Percentiles rank a stretch among this genome's conserved stretches.
Conservation (phyloP, 2,329 filamentous ascomycete genomes). For the Aspergillus melleus region DNA sequence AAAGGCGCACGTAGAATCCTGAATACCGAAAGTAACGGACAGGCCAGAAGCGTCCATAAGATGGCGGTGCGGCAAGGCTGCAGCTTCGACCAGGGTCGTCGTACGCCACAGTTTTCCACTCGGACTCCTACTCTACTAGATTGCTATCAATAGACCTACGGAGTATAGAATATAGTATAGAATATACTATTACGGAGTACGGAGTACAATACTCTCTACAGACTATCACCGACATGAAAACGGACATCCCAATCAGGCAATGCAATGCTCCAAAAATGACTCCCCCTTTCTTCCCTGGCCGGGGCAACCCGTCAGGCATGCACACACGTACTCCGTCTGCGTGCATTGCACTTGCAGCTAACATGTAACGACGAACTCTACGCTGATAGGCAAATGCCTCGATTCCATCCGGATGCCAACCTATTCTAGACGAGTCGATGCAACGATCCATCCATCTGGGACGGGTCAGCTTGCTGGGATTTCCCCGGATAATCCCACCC, state of each 20-base stretch:
- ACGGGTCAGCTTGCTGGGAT: neutral
- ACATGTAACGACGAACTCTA: neutral
- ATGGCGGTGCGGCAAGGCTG: constrained; percentile 14
- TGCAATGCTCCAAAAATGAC: constrained; percentile 4
- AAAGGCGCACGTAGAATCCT: neutral
- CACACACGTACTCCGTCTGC: neutral
- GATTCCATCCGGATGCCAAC: neutral
- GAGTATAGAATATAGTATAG: no score
- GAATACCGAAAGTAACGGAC: neutral
- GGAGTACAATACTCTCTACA: no score
- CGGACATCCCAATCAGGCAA: neutral
- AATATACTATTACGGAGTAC: no score
- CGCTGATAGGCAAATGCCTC: neutral
- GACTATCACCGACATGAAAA: neutral
- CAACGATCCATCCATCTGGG: neutral
- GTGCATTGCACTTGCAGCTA: neutral
- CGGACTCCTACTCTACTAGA: no score
- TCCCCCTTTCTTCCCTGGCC: constrained; percentile 8
- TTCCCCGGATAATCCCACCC: constrained; percentile 24
- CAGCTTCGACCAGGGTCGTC: constrained; percentile 16
- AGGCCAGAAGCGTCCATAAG: constrained; percentile 5
- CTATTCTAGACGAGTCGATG: neutral
- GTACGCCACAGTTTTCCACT: constrained; percentile 9
- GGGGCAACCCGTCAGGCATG: neutral
- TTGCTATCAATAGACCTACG: neutral